These are phyloP conservation scores for Trichosporon sp. DNA, from an alignment of 1,284 basidiomycete species.

Conservation along the genomic window DNA sequence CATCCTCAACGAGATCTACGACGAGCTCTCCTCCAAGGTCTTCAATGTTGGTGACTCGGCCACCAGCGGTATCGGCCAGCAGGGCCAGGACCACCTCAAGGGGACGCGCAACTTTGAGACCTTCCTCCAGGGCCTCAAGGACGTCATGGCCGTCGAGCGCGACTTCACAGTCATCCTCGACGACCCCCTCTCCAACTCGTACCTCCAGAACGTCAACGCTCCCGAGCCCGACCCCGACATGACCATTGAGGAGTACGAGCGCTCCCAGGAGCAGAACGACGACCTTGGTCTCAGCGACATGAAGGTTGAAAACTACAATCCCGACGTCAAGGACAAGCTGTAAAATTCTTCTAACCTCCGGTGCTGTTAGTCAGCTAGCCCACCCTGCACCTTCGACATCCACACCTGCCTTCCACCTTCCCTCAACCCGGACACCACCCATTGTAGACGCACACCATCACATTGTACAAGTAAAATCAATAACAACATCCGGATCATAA, in stretches of 20 bases:
- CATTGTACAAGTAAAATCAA: not conserved
- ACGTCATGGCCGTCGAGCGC: conserved; percentile 65
- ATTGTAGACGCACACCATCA: not conserved
- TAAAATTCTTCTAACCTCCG: too few species aligned
- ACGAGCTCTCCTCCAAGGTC: conserved; percentile 88
- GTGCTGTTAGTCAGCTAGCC: too few species aligned
- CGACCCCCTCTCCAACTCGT: conserved; percentile 92
- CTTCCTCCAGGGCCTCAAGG: conserved; percentile 76
- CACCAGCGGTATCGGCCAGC: conserved; percentile 35
- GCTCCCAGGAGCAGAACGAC: conserved; percentile 88
- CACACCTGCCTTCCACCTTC: too few species aligned
- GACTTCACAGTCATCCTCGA: conserved; percentile 91
- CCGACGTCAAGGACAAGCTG: conserved; percentile 30
- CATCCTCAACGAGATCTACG: conserved; percentile 88
- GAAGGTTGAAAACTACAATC: conserved; percentile 77
- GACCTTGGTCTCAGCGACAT: conserved; percentile 96
- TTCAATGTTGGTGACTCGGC: conserved; percentile 55
- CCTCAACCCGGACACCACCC: not conserved
- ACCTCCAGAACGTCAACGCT: conserved; percentile 90
- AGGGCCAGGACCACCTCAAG: conserved; percentile 36
- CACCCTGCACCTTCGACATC: too few species aligned
- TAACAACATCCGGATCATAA: not conserved
- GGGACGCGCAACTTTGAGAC: conserved; percentile 60
- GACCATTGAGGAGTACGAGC: conserved; percentile 73
- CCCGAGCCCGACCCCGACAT: conserved; percentile 90